Conservation (phyloP, 768 basidiomycete species). For the Auriscalpium orientale region DNA sequence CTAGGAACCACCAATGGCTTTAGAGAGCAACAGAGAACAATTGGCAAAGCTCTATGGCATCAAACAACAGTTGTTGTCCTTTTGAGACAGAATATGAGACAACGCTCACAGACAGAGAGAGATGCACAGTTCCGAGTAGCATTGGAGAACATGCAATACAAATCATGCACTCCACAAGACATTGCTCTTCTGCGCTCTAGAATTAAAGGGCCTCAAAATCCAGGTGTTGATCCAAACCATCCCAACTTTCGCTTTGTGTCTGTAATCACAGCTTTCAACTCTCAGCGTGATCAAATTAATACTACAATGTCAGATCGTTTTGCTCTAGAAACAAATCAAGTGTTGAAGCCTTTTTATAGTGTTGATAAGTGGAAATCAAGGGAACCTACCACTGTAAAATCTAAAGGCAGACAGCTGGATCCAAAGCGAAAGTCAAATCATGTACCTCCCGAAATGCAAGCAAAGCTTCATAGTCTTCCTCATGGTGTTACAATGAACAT, state of each 20-base stretch:
- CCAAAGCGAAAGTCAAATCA: not conserved
- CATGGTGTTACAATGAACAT: constrained; percentile 11
- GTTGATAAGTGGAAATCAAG: not conserved
- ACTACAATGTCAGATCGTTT: constrained; percentile 23
- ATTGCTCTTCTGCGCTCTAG: constrained; percentile 25
- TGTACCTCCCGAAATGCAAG: constrained; percentile 1
- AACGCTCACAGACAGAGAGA: constrained; percentile 5
- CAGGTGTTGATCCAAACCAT: constrained; percentile 8
- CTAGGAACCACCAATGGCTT: not conserved
- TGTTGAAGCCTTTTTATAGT: constrained; percentile 23
- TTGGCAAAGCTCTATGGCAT: constrained; percentile 16
- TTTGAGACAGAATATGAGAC: constrained; percentile 14
- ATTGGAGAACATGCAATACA: constrained; percentile 19
- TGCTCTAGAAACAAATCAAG: constrained; percentile 24
- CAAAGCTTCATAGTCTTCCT: constrained; percentile 17
- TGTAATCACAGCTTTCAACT: constrained; percentile 32
- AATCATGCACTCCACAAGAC: constrained; percentile 32
- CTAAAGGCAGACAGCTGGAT: not conserved
- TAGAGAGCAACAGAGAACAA: constrained; percentile 1
- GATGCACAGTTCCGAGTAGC: constrained; percentile 25
- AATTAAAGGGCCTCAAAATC: constrained; percentile 13
- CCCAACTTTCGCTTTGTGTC: constrained; percentile 25
- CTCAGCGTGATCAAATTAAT: constrained; percentile 32
- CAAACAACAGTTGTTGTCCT: constrained; percentile 15
- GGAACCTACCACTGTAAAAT: not conserved